These are phyloP conservation scores for Fremontodendron californicum DNA, from an alignment of 345 rosid genomes.

Conservation along the genomic window DNA sequence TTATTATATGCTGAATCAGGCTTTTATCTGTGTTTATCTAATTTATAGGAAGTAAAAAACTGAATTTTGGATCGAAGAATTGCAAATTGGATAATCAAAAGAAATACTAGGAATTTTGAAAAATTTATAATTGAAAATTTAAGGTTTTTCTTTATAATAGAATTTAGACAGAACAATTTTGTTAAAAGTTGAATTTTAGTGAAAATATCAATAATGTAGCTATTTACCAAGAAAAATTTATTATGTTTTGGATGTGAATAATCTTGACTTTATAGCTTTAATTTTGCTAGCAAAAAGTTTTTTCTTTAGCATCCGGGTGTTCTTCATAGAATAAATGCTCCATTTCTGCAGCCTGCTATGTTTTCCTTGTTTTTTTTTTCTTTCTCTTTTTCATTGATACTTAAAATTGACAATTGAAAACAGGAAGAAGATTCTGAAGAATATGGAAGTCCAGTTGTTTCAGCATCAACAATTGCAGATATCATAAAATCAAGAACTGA, in stretches of 20 bases:
- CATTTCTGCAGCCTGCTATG: not conserved
- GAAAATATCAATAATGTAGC: not conserved
- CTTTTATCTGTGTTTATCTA: not conserved
- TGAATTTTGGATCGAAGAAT: not conserved
- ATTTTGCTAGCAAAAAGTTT: not conserved
- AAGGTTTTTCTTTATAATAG: not conserved
- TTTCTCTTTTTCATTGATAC: not conserved
- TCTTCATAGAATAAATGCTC: not conserved
- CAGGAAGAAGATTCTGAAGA: constrained; percentile 96
- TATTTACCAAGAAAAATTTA: not conserved
- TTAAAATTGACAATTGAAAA: constrained; percentile 7
- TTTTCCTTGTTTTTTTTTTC: not conserved
- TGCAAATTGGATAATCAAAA: not conserved
- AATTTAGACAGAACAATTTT: not conserved
- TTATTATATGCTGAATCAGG: not conserved
- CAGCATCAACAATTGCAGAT: constrained; percentile 68
- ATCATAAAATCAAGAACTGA: constrained; percentile 78
- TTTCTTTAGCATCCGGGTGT: not conserved
- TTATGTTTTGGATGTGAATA: not conserved
- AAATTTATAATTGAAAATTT: not conserved
- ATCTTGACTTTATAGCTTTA: not conserved
- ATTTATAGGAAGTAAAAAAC: not conserved
- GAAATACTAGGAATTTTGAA: not conserved
- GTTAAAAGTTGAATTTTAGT: not conserved
- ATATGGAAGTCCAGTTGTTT: constrained; percentile 73